phyloP scores from a whole-genome alignment of 1,284 basidiomycete species.

The Ustilago hordei region DNA sequence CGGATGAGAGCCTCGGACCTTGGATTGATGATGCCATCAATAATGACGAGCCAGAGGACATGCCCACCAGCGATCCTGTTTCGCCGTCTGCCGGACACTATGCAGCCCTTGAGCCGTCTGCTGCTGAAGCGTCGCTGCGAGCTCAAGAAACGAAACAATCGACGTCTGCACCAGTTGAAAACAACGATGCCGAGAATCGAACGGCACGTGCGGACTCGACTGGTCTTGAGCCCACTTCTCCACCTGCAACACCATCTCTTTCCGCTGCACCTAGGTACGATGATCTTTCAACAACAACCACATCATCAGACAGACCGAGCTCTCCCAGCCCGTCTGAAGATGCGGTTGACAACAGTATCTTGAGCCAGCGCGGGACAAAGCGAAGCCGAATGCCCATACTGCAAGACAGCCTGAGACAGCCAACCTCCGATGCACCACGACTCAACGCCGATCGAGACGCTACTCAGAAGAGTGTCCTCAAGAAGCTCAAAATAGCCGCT shows the following conservation, averaged over 20 bases:
- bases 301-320: slow-evolving; percentile 30
- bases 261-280: slow-evolving; percentile 9
- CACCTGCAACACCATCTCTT: slow-evolving; percentile 23
- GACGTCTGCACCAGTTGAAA: not conserved
- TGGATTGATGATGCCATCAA: slow-evolving; percentile 50
- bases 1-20: slow-evolving; percentile 43
- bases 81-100: slow-evolving; percentile 10
- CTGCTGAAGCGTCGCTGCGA: not conserved
- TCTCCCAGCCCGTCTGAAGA: slow-evolving; percentile 15
- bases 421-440: not conserved
- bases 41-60: slow-evolving; percentile 44
- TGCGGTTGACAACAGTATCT: not conserved
- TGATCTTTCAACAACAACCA: slow-evolving; percentile 16
- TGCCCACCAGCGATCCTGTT: slow-evolving; percentile 36
- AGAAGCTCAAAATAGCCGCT: slow-evolving; percentile 6
- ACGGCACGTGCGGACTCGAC: slow-evolving; percentile 9
- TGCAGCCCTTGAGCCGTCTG: slow-evolving; percentile 4
- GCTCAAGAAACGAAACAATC: not conserved
- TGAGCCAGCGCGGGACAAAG: slow-evolving; percentile 23
- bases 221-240: slow-evolving; percentile 12
- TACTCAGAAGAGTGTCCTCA: slow-evolving; percentile 8
- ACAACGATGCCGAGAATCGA: not conserved
- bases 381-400: slow-evolving; percentile 23
- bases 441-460: slow-evolving; percentile 5
- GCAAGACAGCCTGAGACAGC: slow-evolving; percentile 25